Percentiles rank a stretch among this genome's conserved stretches.
These are phyloP conservation scores for Rhizophora apiculata DNA, from an alignment of 345 rosid genomes.

Conservation along the genomic window DNA sequence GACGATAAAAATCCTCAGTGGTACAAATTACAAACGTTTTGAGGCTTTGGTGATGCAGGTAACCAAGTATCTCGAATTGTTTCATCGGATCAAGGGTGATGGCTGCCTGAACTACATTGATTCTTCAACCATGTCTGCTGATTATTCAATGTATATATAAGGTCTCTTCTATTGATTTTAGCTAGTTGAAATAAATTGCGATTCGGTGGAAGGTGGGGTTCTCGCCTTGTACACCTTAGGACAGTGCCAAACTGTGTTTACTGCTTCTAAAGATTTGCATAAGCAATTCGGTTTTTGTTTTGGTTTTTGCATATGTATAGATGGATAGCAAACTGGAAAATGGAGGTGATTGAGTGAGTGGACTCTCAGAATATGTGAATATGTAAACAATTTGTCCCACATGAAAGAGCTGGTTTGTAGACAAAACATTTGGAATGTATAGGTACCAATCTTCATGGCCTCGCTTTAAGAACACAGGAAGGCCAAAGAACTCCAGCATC, in stretches of 20 bases:
- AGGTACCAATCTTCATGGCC: background rate
- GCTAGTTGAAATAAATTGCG: slow-evolving; percentile 16
- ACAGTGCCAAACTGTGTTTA: slow-evolving; percentile 9
- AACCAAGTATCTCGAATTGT: slow-evolving; percentile 18
- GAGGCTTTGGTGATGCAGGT: slow-evolving; percentile 21
- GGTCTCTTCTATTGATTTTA: slow-evolving; percentile 17
- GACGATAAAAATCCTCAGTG: no score
- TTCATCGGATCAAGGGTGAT: slow-evolving; percentile 11
- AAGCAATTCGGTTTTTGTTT: no score
- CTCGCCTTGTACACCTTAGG: slow-evolving; percentile 12
- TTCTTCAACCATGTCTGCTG: slow-evolving; percentile 16
- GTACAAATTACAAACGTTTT: background rate
- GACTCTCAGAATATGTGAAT: no score
- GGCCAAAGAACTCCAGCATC: background rate
- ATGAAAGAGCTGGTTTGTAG: no score
- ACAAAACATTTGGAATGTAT: background rate
- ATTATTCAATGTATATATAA: slow-evolving; percentile 42
- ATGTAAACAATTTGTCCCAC: no score
- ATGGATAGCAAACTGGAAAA: no score
- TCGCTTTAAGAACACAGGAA: background rate
- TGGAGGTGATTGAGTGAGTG: no score
- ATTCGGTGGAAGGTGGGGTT: slow-evolving; percentile 7
- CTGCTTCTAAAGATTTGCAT: background rate
- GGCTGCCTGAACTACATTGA: slow-evolving; percentile 29
- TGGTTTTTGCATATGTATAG: no score